These are phyloP conservation scores for Ammopiptanthus mongolicus DNA, from an alignment of 306 rosid genomes.

Conservation along the genomic window DNA sequence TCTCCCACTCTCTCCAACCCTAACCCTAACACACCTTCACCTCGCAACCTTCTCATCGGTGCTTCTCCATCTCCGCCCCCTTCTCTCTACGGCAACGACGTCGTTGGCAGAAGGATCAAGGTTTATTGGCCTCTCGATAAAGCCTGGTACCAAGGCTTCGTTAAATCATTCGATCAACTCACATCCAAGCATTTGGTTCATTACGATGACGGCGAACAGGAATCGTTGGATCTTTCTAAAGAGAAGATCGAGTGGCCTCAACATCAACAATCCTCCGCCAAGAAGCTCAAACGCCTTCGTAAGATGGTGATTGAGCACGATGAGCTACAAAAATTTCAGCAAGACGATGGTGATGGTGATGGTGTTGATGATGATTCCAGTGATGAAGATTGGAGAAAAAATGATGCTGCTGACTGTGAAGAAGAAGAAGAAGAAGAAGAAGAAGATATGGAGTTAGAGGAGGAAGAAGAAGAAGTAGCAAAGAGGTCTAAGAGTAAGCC, in stretches of 20 bases:
- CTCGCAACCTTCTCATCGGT: slow-evolving; percentile 52
- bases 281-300: slow-evolving; percentile 44
- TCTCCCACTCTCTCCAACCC: slow-evolving; percentile 26
- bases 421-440: slow-evolving; percentile 37
- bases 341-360: slow-evolving; percentile 26
- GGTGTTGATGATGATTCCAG: slow-evolving; percentile 48
- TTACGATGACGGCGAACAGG: slow-evolving; percentile 80
- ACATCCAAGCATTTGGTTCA: slow-evolving; percentile 51
- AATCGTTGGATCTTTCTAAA: slow-evolving; percentile 41
- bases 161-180: slow-evolving; percentile 43
- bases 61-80: slow-evolving; percentile 31
- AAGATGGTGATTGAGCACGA: slow-evolving; percentile 31
- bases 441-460: slow-evolving; percentile 43
- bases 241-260: slow-evolving; percentile 72
- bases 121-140: slow-evolving; percentile 80
- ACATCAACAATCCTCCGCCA: slow-evolving; percentile 11
- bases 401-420: slow-evolving; percentile 25
- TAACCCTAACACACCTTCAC: slow-evolving; percentile 43
- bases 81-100: slow-evolving; percentile 35
- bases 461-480: slow-evolving; percentile 26
- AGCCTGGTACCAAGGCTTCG: slow-evolving; percentile 74
- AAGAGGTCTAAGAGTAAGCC: slow-evolving; percentile 33
- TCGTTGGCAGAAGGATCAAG: slow-evolving; percentile 63
- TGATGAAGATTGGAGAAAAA: slow-evolving; percentile 78
- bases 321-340: slow-evolving; percentile 10